Evolutionary conservation across 345 rosid species (phyloP), one percentile per base, ranked within the genome.

Genomic region (Litchi chinensis): DNA sequence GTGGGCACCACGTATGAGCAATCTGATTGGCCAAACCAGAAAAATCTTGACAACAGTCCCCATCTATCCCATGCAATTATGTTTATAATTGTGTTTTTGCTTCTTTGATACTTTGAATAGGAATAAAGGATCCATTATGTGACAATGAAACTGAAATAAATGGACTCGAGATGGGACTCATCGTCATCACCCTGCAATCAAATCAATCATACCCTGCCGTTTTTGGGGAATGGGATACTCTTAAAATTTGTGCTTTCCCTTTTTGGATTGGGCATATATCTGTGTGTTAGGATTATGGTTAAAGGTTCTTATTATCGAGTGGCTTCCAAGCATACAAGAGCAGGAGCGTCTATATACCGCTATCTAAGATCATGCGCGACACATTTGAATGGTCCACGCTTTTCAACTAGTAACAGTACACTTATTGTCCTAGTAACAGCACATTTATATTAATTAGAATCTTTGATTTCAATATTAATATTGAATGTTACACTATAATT

Each of bases 241-340:
- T 75, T 26, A 28, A 79, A 64, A 39, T 71, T 57, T 76, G 75
- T 79, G 80, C 71, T 76, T 79, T 79, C 82, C 85, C 72, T 41
- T 76, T 82, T 80, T 77, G 81, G 85, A 52, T 73, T 68, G 67
- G 67, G 69, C 26, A 67, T 68, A 19, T 32, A 32, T 32, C 2
- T 1, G 37, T 32, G 37, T 32, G 37, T 32, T 32, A 32, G 37
- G 37, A 32, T 32, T 32, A 2, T 32, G 37, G 37, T 32, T 32
- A 32, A 32, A 32, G 37, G 37, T 2, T 32, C 37, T 32, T 32
- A 3, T 26, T 26, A 26, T 26, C 28, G 28, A 26, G 1, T 26
- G 28, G 28, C 28, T 26, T 26, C 37, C 37, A 26, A 26, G 15
- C 56, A 50, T 50, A 2, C 37, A 46, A 46, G 8, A 46, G 52